Evolutionary conservation across 768 basidiomycete genomes (phyloP), one percentile per base, ranked within the genome.

Genomic region (Phanerochaete carnosa): DNA sequence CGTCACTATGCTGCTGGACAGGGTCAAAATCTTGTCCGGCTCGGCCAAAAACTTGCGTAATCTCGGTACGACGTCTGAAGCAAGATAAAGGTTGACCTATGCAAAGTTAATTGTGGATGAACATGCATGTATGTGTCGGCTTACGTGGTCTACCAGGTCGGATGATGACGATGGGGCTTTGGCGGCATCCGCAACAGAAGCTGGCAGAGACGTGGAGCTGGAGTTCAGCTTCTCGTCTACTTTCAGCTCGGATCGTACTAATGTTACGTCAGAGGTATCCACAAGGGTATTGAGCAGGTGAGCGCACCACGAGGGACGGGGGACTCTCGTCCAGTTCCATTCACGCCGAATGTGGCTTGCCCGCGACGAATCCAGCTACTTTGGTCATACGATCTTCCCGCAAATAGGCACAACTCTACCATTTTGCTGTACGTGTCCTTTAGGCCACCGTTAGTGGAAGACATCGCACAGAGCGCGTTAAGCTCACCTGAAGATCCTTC

Each of bases 381-480:
- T 62, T 86, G 83, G 66, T 95, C 93, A 19, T 86, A 86, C 28
- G 89, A 83, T 3, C 89, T 89, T 12, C 89, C 84, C 60, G 90
- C 87, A 1, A 83, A 72, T 11, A 95, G 82, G 55, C 87, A 90
- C 7, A 86, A 77, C 65, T 98, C 96, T 11, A 94, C 80, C 0
- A 98, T 81, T 72, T 92, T 95, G 33, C 85, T 82, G 68, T 90
- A 97, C 4, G 83, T 87, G 64, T 98, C 96, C 85, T 92, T n/a
- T 57, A 13, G 35, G 9, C 62, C 39, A 53, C 39, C 37, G 23
- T 30, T 1, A 51, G n/a, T 16, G 58, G 39, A 11, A 43, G 4
- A 43, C 39, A 58, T 49, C 22, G 33, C 9, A 45, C 28, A 30
- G 30, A 6, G 32, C 28, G 26, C n/a, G n/a, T 9, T 19, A 19